These are phyloP conservation scores for Lagerstroemia speciosa DNA, from an alignment of 345 rosid species.

Conservation along the genomic window DNA sequence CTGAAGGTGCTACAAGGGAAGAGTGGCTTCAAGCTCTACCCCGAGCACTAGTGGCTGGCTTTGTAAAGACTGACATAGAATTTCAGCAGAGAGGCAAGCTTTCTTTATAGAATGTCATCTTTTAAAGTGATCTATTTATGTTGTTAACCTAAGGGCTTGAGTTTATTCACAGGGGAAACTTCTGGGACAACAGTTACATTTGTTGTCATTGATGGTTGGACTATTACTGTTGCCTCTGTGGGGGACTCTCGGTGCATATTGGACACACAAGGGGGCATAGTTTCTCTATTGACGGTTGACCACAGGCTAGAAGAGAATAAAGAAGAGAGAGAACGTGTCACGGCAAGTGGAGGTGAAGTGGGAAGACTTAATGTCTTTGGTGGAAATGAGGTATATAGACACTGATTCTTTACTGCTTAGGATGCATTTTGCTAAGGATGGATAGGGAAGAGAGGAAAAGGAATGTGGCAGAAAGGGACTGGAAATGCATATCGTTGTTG, in stretches of 20 bases:
- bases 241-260: conserved; percentile 99
- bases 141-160: conserved; percentile 8
- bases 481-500: not conserved
- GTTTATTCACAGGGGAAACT: conserved; percentile 65
- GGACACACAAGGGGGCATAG: conserved; percentile 88
- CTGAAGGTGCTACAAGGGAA: conserved; percentile 57
- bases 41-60: conserved; percentile 91
- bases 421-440: not conserved
- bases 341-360: conserved; percentile 99
- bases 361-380: conserved; percentile 94
- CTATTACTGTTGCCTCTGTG: conserved; percentile 93
- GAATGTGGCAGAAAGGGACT: no score
- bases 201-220: conserved; percentile 94
- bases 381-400: conserved; percentile 65
- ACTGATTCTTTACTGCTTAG: not conserved
- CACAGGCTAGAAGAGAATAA: conserved; percentile 95
- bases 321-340: conserved; percentile 98
- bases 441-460: not conserved
- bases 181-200: conserved; percentile 98
- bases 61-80: conserved; percentile 96
- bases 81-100: conserved; percentile 76
- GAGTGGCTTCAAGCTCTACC: conserved; percentile 99
- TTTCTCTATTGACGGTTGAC: conserved; percentile 92
- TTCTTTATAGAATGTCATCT: conserved; percentile 4
- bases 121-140: conserved; percentile 8